Percentiles rank a stretch among this genome's conserved stretches.
Conservation (phyloP, 306 rosid species). For the Sesbania bispinosa region DNA sequence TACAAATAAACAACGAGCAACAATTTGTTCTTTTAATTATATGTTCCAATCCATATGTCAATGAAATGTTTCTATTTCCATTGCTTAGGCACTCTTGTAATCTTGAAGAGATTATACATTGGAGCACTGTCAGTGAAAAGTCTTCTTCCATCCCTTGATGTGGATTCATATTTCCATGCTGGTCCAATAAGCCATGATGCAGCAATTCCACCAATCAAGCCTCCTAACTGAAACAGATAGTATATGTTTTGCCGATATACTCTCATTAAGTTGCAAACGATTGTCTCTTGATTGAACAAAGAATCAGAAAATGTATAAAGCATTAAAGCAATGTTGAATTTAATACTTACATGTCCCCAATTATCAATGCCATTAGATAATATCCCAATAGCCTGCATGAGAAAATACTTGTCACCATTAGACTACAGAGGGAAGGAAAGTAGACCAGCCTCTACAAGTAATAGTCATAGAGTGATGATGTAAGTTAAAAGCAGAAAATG, state of each 20-base stretch:
- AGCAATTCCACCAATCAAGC: conserved; percentile 80
- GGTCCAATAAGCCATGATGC: conserved; percentile 93
- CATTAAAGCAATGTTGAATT: conserved; percentile 25
- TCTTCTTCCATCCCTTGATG: conserved; percentile 44
- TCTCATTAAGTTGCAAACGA: too few species aligned
- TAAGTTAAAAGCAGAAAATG: conserved; percentile 9
- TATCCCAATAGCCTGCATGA: conserved; percentile 70
- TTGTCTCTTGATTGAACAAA: conserved; percentile 8
- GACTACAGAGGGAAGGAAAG: neutral
- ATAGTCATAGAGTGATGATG: neutral
- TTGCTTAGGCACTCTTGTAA: conserved; percentile 38
- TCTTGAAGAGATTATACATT: conserved; percentile 52
- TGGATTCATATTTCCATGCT: conserved; percentile 63
- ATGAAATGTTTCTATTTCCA: conserved; percentile 27
- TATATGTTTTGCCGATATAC: too few species aligned
- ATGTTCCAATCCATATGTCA: neutral
- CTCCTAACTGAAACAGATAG: conserved; percentile 68
- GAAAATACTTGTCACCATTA: conserved; percentile 11
- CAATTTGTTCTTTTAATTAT: neutral
- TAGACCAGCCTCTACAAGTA: neutral
- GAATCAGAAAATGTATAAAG: neutral
- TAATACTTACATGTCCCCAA: conserved; percentile 94
- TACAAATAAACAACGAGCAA: neutral
- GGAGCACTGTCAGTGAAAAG: conserved; percentile 67
- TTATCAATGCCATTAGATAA: conserved; percentile 75